Conservation (phyloP, 2,329 filamentous ascomycete species). For the Alternaria tenuissima region DNA sequence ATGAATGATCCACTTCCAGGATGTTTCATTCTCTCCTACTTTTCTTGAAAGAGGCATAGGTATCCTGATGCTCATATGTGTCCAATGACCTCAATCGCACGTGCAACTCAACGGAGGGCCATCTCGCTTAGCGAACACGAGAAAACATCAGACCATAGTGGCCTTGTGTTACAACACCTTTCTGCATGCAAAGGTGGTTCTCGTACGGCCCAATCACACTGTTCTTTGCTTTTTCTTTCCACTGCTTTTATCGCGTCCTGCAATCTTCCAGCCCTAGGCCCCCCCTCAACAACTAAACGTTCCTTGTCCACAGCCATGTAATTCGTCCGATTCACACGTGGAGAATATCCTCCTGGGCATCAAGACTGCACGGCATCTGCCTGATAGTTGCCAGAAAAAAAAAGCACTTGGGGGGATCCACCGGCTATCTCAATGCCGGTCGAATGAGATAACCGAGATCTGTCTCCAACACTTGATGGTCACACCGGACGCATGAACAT, state of each 20-base stretch:
- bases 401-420: not conserved
- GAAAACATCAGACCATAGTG: constrained; percentile 16
- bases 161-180: constrained; percentile 16
- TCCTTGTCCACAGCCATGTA: not conserved
- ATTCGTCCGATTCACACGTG: constrained; percentile 8
- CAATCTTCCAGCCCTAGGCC: constrained; percentile 11
- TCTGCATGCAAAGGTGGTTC: constrained; percentile 16
- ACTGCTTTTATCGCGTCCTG: constrained; percentile 6
- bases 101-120: not conserved
- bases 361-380: constrained; percentile 2
- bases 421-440: constrained; percentile 6
- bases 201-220: constrained; percentile 5
- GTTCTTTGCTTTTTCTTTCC: constrained; percentile 23
- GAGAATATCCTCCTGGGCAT: not conserved
- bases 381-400: not conserved
- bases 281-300: constrained; percentile 6
- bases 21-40: constrained; percentile 8
- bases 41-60: not conserved
- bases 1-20: not conserved
- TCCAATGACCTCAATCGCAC: constrained; percentile 1
- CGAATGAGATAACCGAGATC: constrained; percentile 6
- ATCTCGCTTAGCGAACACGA: constrained; percentile 12
- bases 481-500: not conserved
- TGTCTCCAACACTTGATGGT: not conserved
- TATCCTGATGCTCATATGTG: constrained; percentile 1